Evolutionary conservation across 768 basidiomycete species (phyloP).

Genomic region (Coprinopsis marcescibilis): DNA sequence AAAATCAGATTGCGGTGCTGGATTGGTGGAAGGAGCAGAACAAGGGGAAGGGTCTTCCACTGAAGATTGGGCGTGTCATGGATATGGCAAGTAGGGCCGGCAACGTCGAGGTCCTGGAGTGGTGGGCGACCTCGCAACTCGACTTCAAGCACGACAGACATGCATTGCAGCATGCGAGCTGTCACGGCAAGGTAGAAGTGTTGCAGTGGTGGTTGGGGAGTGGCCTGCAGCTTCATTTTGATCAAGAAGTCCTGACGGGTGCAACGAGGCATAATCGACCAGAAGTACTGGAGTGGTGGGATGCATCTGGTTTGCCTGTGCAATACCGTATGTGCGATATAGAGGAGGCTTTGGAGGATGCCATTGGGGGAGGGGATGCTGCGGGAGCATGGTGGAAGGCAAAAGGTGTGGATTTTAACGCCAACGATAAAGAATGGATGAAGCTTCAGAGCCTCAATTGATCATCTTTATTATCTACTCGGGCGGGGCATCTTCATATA

Average conservation of each 20-base stretch:
- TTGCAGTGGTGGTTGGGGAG: constrained; percentile 81
- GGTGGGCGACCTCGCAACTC: constrained; percentile 78
- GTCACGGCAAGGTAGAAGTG: constrained; percentile 73
- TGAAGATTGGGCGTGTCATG: constrained; percentile 82
- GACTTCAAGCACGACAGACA: constrained; percentile 76
- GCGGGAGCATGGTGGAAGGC: constrained; percentile 77
- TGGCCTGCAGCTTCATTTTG: constrained; percentile 71
- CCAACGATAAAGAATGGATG: constrained; percentile 86
- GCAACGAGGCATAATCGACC: constrained; percentile 80
- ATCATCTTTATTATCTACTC: constrained; percentile 13
- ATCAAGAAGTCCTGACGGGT: constrained; percentile 72
- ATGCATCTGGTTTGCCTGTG: constrained; percentile 67
- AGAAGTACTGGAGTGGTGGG: constrained; percentile 87
- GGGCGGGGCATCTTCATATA: too few species aligned
- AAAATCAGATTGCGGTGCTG: constrained; percentile 68
- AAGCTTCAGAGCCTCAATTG: constrained; percentile 72
- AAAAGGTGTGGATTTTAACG: constrained; percentile 79
- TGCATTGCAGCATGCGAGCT: constrained; percentile 73
- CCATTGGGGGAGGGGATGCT: constrained; percentile 71
- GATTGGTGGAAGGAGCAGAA: constrained; percentile 79
- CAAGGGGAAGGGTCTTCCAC: constrained; percentile 40
- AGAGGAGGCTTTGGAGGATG: constrained; percentile 86
- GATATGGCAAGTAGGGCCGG: constrained; percentile 81
- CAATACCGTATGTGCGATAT: constrained; percentile 90
- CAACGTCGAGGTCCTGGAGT: constrained; percentile 69